A percentile compares a stretch with the other conserved stretches of the same genome.
Conservation (phyloP, 768 basidiomycete genomes). For the Naganishia antarctica region DNA sequence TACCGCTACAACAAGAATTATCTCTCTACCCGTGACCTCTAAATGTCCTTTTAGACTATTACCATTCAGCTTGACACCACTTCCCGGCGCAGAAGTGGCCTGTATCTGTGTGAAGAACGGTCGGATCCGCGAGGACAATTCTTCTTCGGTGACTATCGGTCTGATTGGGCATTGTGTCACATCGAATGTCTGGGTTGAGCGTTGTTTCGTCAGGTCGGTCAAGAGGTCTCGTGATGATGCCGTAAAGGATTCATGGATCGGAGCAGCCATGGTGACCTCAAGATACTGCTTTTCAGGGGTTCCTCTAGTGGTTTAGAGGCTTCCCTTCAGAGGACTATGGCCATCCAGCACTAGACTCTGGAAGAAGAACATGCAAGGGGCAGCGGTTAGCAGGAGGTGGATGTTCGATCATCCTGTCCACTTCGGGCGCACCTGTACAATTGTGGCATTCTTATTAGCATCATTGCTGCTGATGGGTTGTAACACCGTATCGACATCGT, state of each 20-base stretch:
- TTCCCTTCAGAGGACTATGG: too few relatives aligned
- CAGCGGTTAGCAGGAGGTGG: not conserved
- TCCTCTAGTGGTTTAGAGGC: too few relatives aligned
- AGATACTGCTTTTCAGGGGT: too few relatives aligned
- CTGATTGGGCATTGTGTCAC: slow-evolving; percentile 4
- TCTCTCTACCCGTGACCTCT: slow-evolving; percentile 5
- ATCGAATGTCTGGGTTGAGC: not conserved
- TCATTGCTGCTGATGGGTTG: too few relatives aligned
- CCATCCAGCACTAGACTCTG: too few relatives aligned
- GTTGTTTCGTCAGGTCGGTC: not conserved
- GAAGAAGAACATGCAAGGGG: not conserved
- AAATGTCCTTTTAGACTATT: not conserved
- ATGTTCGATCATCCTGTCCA: slow-evolving; percentile 15
- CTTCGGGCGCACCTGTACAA: not conserved
- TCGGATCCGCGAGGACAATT: slow-evolving; percentile 5
- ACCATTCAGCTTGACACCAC: not conserved
- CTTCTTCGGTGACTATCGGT: not conserved
- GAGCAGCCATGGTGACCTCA: not conserved
- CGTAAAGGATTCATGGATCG: not conserved
- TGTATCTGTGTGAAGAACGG: not conserved
- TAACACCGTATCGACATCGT: too few relatives aligned
- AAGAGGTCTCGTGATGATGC: slow-evolving; percentile 2
- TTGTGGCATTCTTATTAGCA: too few relatives aligned
- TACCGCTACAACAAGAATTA: not conserved
- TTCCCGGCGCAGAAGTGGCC: too few relatives aligned